phyloP scores from a whole-genome alignment of 2,329 filamentous ascomycete genomes.

The Aschersonia sp. region DNA sequence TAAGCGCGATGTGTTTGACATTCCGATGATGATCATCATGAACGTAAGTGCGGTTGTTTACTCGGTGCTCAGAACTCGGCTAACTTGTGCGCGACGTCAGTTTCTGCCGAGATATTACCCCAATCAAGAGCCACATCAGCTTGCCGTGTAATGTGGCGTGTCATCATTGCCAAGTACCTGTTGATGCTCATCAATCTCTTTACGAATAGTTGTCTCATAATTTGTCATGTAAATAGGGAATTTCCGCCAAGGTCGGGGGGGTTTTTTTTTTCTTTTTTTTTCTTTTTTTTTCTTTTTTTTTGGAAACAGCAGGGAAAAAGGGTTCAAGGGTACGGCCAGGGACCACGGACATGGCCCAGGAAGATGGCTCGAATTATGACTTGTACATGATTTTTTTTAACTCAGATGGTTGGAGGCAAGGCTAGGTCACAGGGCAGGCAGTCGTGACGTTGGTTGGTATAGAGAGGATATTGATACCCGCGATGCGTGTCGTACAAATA shows the following conservation, averaged over 20 bases:
- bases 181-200: no score
- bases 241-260: no score
- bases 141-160: slow-evolving; percentile 30
- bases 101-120: slow-evolving; percentile 46
- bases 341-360: no score
- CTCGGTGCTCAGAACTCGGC: background rate
- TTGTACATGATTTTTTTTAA: no score
- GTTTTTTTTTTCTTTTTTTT: no score
- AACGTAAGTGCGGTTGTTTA: slow-evolving; percentile 53
- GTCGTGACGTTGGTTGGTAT: background rate
- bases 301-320: no score
- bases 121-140: slow-evolving; percentile 38
- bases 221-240: no score
- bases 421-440: background rate
- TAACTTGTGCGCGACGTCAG: slow-evolving; percentile 15
- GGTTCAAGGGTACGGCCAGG: no score
- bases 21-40: slow-evolving; percentile 96
- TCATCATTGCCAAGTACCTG: background rate
- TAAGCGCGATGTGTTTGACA: slow-evolving; percentile 92
- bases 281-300: no score
- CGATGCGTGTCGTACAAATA: background rate
- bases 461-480: background rate
- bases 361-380: no score
- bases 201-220: no score
- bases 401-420: no score